Conservation (phyloP, 129 eudicot species). For the Mikania micrantha region DNA sequence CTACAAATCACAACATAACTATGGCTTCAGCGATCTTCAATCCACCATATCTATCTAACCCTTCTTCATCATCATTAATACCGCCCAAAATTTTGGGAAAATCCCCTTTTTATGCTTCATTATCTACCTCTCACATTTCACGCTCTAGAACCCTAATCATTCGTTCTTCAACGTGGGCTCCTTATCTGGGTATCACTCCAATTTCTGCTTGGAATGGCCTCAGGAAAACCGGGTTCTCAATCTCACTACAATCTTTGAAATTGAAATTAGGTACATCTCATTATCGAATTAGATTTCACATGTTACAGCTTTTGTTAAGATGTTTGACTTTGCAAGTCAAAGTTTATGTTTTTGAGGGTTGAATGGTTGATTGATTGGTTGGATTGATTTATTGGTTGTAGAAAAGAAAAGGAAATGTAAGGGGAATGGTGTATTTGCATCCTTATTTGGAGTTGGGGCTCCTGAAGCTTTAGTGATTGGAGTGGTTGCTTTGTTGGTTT, state of each 20-base stretch:
- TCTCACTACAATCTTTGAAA: constrained; percentile 32
- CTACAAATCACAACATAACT: constrained; percentile 12
- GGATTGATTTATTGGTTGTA: no score
- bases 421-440: no score
- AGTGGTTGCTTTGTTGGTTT: no score
- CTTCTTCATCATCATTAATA: constrained; percentile 21
- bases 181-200: constrained; percentile 38
- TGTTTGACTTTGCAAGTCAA: no score
- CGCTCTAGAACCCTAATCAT: constrained; percentile 30
- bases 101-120: constrained; percentile 15
- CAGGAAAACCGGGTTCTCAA: constrained; percentile 34
- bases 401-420: no score
- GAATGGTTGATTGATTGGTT: background rate
- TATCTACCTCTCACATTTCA: constrained; percentile 21
- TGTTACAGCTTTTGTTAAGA: no score
- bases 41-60: constrained; percentile 19
- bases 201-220: constrained; percentile 59
- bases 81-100: constrained; percentile 9
- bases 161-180: constrained; percentile 27
- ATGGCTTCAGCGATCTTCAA: constrained; percentile 56
- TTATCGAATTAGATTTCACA: background rate
- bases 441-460: no score
- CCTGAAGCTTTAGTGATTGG: no score
- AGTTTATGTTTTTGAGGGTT: no score
- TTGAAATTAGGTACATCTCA: constrained; percentile 42